Base-by-base conservation (phyloP, 805 yeast genomes). In the Monosporozyma solicola region DNA sequence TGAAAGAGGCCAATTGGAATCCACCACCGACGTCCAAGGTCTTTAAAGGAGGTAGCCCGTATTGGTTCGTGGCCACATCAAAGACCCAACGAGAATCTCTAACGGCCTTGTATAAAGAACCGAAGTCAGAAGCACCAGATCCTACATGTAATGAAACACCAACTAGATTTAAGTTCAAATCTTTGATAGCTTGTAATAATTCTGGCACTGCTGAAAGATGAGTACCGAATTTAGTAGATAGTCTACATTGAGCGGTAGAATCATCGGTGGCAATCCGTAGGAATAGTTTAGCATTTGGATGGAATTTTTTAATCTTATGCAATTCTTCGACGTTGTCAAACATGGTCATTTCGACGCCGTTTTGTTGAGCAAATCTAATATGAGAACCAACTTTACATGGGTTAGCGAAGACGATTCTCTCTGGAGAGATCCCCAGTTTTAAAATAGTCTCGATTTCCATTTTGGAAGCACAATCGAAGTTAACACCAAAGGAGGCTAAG, bases 101-200 rank as follows among this genome's bases (percentile, higher is more conserved):
- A 41, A 89, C 80, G 0, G 97, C 96, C 56, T 79, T 79, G 53
- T 74, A 74, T 58, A 87, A 78, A 3, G 92, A 78, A 45, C 72
- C 67, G 53, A 82, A 78, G 65, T 88, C 94, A 50, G 79, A 79
- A 13, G 96, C 92, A 35, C 97, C 98, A 1, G 96, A 87, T 1
- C 99, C 99, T 55, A 91, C 87, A 67, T 92, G 99, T 78, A 92
- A 92, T 3, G 96, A 90, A 37, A 91, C 91, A 51, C 99, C 99
- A 15, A 72, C 80, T 39, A 92, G 78, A 55, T 79, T 73, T 59
- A 92, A 75, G 1, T 74, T 80, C 51, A 89, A 71, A 51, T 76
- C 74, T 54, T 76, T 72, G 48, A 95, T 92, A 54, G 53, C 77
- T 68, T 7, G 77, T 74, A 55, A 92, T 63, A 92, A 73, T 16